Percentiles rank a stretch among this genome's conserved stretches.
Conservation (phyloP, 306 rosid genomes). For the Gillenia trifoliata region DNA sequence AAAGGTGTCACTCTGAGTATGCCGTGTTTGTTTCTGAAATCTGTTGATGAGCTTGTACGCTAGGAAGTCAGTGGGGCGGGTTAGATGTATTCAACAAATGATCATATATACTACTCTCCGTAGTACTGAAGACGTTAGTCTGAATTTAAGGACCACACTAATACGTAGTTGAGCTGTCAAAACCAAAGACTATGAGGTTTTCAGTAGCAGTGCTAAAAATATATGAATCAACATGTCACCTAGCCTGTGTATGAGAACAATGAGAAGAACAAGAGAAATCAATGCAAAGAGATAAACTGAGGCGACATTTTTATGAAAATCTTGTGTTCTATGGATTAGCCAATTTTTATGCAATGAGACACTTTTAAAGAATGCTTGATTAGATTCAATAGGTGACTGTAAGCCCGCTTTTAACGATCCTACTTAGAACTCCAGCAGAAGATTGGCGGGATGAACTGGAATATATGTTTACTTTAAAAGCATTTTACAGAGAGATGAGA, state of each 20-base stretch:
- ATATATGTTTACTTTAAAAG: not conserved
- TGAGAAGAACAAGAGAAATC: not conserved
- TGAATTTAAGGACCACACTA: not conserved
- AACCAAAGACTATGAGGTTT: not conserved
- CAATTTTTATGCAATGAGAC: not conserved
- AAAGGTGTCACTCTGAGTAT: not conserved
- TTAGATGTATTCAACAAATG: not conserved
- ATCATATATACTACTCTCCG: not conserved
- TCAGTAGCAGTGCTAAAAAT: not conserved
- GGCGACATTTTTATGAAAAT: not conserved
- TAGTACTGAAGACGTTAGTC: not conserved
- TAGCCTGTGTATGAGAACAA: not conserved
- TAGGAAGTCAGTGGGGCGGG: not conserved
- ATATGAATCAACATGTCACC: not conserved
- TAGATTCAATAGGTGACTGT: not conserved
- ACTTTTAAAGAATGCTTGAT: not conserved
- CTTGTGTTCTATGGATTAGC: not conserved
- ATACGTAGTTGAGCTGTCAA: not conserved
- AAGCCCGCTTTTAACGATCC: not conserved
- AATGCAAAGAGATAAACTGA: not conserved
- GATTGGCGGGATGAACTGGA: not conserved
- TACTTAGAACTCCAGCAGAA: not conserved
- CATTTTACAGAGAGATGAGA: not conserved
- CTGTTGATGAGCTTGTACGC: not conserved
- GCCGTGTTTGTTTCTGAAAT: not conserved